A percentile compares a stretch with the other conserved stretches of the same genome.
Conservation (phyloP, 2,329 filamentous ascomycete genomes). For the Trichoderma gracile region DNA sequence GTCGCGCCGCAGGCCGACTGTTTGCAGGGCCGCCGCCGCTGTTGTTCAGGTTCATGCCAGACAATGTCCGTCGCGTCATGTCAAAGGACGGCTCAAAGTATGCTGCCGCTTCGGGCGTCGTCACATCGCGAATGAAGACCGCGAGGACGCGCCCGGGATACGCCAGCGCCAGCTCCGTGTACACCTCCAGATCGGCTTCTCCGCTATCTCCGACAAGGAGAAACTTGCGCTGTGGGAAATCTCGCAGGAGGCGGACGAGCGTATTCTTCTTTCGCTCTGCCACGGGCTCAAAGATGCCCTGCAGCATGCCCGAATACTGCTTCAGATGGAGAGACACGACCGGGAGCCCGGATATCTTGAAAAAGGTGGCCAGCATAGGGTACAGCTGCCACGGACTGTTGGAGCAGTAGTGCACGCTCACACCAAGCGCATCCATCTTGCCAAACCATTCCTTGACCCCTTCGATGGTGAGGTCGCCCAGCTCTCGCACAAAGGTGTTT, state of each 20-base stretch:
- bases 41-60: conserved; percentile 34
- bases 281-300: conserved; percentile 96
- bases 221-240: conserved; percentile 89
- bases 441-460: conserved; percentile 91
- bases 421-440: conserved; percentile 73
- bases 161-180: conserved; percentile 85
- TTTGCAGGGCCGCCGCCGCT: not conserved
- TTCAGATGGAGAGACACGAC: conserved; percentile 92
- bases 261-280: conserved; percentile 91
- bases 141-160: conserved; percentile 81
- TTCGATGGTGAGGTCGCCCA: conserved; percentile 77
- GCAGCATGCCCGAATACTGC: conserved; percentile 94
- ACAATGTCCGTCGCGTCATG: conserved; percentile 32
- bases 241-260: conserved; percentile 78
- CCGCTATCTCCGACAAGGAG: conserved; percentile 93
- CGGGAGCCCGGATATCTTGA: conserved; percentile 76
- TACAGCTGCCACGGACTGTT: conserved; percentile 99
- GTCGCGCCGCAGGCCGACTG: conserved; percentile 31
- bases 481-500: conserved; percentile 89
- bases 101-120: conserved; percentile 66
- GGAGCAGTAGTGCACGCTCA: conserved; percentile 95
- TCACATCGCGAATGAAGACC: conserved; percentile 94
- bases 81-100: conserved; percentile 72
- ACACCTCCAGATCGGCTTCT: conserved; percentile 94
- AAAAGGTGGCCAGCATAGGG: conserved; percentile 83